Base-by-base conservation (phyloP, 768 basidiomycete genomes). In the Cubamyces lactineus region DNA sequence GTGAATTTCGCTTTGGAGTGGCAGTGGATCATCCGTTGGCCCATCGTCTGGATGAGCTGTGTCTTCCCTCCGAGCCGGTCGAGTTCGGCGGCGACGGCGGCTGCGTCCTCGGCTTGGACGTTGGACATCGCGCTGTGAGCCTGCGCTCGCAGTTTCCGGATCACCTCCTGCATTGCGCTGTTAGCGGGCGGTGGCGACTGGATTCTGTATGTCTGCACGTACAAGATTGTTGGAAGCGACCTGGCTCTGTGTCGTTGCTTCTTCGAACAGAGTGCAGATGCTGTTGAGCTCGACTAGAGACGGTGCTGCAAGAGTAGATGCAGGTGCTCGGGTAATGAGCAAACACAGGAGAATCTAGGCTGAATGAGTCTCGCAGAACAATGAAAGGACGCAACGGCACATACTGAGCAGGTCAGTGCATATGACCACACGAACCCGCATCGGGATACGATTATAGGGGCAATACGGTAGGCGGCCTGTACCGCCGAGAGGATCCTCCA, bases 391-490 rank as follows among this genome's bases (percentile, higher is more conserved):
- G 15, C 4, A 5, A 16, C n/a, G 17, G n/a, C 2, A 71, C 87
- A 66, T 66, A 91, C 89, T 5, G 83, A 82, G 6, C 86, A 86
- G 5, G 87, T 86, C 23, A 90, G 74, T 8, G 79, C 81, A 30
- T 86, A 82, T n/a, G 88, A 89, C 87, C 89, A 91, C 16, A 82
- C 72, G 15, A 85, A 64, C 17, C 77, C 79, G 24, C 84, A 68
- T 9, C 88, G 77, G 11, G 77, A 71, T 5, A 84, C 66, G 11
- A 83, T 63, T 2, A 77, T 71, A 0, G 83, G 80, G 8, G 78
- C 74, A 17, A 67, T 64, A 15, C 71, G 68, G 73, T 82, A 82
- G 0, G 79, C 74, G 19, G 78, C 70, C 17, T 76, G 74, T 51
- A 87, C 74, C 0, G 79, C 78, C 48, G 81, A 77, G 42, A 86